phyloP scores from a whole-genome alignment of 2,329 filamentous ascomycete genomes.

The Teratosphaeria destructans region DNA sequence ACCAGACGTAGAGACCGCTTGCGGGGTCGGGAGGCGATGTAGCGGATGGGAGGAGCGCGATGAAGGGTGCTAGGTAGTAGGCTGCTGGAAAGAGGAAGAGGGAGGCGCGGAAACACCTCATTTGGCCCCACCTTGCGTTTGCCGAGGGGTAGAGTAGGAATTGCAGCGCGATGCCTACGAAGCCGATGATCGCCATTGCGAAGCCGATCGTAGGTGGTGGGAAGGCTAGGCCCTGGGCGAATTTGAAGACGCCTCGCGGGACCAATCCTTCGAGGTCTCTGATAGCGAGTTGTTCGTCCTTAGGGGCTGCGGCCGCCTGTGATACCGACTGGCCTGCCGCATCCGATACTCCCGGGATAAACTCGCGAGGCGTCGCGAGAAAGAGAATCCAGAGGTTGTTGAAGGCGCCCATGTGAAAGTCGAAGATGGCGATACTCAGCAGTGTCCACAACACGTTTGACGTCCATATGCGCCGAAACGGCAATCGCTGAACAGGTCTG shows the following conservation, averaged over 20 bases:
- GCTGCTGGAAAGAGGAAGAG: constrained; percentile 60
- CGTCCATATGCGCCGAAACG: constrained; percentile 43
- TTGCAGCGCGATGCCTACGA: constrained; percentile 64
- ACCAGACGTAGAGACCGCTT: constrained; percentile 51
- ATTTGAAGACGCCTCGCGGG: constrained; percentile 41
- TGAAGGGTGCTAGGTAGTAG: constrained; percentile 60
- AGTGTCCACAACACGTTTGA: constrained; percentile 47
- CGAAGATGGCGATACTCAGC: constrained; percentile 56
- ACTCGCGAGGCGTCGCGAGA: constrained; percentile 56
- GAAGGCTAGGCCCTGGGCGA: constrained; percentile 65
- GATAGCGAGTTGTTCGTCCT: constrained; percentile 9
- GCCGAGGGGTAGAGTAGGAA: constrained; percentile 60
- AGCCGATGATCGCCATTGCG: constrained; percentile 65
- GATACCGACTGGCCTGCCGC: background rate
- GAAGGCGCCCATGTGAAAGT: constrained; percentile 66
- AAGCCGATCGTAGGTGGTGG: constrained; percentile 61
- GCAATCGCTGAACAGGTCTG: constrained; percentile 32
- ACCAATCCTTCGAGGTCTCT: background rate
- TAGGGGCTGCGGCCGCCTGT: constrained; percentile 19
- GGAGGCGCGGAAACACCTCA: constrained; percentile 57
- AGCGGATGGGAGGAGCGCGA: constrained; percentile 55
- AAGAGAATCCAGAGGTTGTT: constrained; percentile 69
- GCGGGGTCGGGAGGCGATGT: constrained; percentile 38
- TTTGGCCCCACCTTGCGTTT: constrained; percentile 56
- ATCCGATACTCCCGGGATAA: constrained; percentile 27